Evolutionary conservation across 768 basidiomycete genomes (phyloP).

Genomic region (Phanerochaete sordida): DNA sequence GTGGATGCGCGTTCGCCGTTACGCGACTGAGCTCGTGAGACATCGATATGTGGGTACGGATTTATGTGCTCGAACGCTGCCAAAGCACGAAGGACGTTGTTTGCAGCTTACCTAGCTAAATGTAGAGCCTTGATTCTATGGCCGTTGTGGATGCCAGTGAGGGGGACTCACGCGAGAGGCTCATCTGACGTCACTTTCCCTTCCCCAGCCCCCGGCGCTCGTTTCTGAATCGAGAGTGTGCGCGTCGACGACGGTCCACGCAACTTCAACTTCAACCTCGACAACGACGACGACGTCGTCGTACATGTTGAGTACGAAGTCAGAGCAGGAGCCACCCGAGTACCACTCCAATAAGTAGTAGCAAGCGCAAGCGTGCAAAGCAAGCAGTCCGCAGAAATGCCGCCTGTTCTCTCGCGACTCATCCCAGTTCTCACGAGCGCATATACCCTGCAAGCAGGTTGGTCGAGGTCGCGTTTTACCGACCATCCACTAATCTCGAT

Average conservation of each 20-base stretch:
- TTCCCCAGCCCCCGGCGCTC: too few species aligned
- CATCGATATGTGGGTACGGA: background rate
- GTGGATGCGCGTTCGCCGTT: slow-evolving; percentile 18
- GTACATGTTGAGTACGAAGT: background rate
- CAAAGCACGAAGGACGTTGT: background rate
- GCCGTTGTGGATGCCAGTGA: too few species aligned
- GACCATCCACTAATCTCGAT: background rate
- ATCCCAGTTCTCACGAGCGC: slow-evolving; percentile 45
- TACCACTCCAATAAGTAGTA: too few species aligned
- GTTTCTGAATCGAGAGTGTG: too few species aligned
- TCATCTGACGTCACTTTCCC: background rate
- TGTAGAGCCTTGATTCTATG: too few species aligned
- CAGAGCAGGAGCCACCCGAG: too few species aligned
- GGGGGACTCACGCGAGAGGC: too few species aligned
- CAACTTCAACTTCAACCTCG: too few species aligned
- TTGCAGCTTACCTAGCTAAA: too few species aligned
- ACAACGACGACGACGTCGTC: background rate
- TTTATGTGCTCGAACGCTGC: background rate
- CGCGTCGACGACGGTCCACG: too few species aligned
- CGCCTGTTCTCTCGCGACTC: slow-evolving; percentile 53
- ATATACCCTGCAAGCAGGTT: slow-evolving; percentile 49
- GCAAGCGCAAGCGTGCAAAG: background rate
- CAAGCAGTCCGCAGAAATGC: slow-evolving; percentile 16
- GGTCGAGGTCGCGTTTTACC: slow-evolving; percentile 10
- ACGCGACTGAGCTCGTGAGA: slow-evolving; percentile 1